These are phyloP conservation scores for Botrytis paeoniae DNA, from an alignment of 2,329 filamentous ascomycete genomes.

Conservation along the genomic window DNA sequence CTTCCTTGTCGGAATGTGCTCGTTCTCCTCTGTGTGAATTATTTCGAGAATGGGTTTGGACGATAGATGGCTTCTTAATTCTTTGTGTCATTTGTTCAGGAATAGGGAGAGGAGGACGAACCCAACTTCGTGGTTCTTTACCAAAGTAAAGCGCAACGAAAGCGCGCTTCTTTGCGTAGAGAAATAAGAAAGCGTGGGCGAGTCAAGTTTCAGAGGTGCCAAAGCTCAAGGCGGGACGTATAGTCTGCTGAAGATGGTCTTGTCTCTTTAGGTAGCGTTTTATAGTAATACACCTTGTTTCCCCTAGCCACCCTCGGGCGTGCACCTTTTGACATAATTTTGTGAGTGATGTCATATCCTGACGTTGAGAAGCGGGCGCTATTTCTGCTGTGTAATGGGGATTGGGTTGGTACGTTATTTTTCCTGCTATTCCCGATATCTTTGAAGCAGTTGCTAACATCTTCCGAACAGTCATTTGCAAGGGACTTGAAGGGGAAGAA, in stretches of 20 bases:
- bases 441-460: background rate
- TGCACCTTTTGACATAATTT: background rate
- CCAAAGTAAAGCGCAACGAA: background rate
- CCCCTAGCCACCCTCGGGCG: background rate
- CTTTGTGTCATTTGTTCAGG: background rate
- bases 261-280: background rate
- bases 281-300: background rate
- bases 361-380: background rate
- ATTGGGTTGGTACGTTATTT: background rate
- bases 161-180: background rate
- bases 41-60: background rate
- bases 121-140: background rate
- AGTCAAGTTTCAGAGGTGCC: background rate
- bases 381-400: too few species aligned
- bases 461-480: too few species aligned
- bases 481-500: background rate
- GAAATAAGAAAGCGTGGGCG: background rate
- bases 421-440: too few species aligned
- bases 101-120: background rate
- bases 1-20: background rate
- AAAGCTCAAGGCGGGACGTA: background rate
- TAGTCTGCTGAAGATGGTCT: background rate
- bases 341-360: background rate
- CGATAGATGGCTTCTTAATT: background rate
- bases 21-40: accelerated